Conservation (phyloP, 208 protist species). For the Acanthamoeba quina region DNA sequence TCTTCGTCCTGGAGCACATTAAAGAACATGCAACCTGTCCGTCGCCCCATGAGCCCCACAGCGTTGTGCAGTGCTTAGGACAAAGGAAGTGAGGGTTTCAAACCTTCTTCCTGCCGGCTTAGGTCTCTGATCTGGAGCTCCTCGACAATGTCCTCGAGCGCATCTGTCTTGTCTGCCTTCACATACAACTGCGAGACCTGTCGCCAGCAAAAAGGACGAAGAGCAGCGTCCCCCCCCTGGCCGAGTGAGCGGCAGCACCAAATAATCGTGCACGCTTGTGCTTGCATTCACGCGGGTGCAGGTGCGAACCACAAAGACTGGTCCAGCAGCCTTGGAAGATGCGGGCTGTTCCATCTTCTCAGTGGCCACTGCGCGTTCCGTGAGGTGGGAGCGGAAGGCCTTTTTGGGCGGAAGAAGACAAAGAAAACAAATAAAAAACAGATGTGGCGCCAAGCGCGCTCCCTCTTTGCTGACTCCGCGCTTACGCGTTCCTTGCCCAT, state of each 20-base stretch:
- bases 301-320: not conserved
- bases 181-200: constrained; percentile 53
- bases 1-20: constrained; percentile 53
- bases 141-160: not conserved
- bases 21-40: constrained; percentile 41
- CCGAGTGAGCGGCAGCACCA: not conserved
- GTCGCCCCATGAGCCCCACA: not conserved
- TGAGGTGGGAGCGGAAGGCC: too few species aligned
- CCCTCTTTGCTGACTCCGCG: not conserved
- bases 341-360: not conserved
- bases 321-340: not conserved
- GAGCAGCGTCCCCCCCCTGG: not conserved
- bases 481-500: not conserved
- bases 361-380: not conserved
- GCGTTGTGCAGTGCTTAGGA: not conserved
- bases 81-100: not conserved
- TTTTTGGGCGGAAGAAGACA: not conserved
- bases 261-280: too few species aligned
- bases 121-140: constrained; percentile 30
- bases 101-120: constrained; percentile 29
- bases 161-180: constrained; percentile 39
- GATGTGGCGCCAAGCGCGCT: not conserved
- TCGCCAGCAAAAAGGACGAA: not conserved
- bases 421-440: not conserved
- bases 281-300: too few species aligned